Percentiles rank a stretch among this genome's conserved stretches.
phyloP scores from a whole-genome alignment of 1,284 basidiomycete species.

The Fomitopsis schrenkii region DNA sequence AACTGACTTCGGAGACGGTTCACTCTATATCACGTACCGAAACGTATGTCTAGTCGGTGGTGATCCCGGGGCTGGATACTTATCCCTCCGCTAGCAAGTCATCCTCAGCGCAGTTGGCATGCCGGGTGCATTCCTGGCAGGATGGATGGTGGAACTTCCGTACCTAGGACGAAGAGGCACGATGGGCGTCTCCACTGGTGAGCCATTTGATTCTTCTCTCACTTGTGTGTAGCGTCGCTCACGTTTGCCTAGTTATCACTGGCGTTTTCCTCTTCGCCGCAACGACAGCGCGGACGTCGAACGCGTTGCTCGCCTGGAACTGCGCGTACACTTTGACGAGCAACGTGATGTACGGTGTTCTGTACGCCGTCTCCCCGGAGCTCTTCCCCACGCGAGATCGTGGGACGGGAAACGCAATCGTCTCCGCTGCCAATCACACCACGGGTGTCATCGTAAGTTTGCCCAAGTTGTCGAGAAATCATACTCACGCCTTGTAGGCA shows the following conservation, averaged over 20 bases:
- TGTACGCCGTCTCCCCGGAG: conserved; percentile 66
- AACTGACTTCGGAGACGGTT: conserved; percentile 58
- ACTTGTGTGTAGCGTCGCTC: neutral
- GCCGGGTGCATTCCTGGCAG: conserved; percentile 59
- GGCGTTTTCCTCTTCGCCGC: conserved; percentile 66
- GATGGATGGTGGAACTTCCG: conserved; percentile 57
- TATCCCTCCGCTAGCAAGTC: conserved; percentile 41
- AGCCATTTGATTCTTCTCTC: conserved; percentile 9
- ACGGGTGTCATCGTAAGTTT: conserved; percentile 57
- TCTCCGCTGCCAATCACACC: conserved; percentile 53
- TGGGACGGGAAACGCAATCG: conserved; percentile 70
- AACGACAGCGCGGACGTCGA: conserved; percentile 60
- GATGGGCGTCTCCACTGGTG: conserved; percentile 53
- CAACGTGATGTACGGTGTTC: conserved; percentile 72
- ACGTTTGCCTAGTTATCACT: conserved; percentile 43
- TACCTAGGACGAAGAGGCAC: conserved; percentile 60
- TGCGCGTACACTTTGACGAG: conserved; percentile 64
- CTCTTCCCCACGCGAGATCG: conserved; percentile 70
- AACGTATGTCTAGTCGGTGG: conserved; percentile 38
- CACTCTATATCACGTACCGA: conserved; percentile 61
- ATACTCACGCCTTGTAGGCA: conserved; percentile 33
- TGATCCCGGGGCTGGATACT: neutral
- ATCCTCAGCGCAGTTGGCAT: conserved; percentile 67
- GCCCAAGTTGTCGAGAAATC: neutral
- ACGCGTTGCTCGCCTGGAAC: conserved; percentile 68